Evolutionary conservation across 1,284 basidiomycete species (phyloP), one percentile per base, ranked within the genome.

Genomic region (Prillingera fragicola): DNA sequence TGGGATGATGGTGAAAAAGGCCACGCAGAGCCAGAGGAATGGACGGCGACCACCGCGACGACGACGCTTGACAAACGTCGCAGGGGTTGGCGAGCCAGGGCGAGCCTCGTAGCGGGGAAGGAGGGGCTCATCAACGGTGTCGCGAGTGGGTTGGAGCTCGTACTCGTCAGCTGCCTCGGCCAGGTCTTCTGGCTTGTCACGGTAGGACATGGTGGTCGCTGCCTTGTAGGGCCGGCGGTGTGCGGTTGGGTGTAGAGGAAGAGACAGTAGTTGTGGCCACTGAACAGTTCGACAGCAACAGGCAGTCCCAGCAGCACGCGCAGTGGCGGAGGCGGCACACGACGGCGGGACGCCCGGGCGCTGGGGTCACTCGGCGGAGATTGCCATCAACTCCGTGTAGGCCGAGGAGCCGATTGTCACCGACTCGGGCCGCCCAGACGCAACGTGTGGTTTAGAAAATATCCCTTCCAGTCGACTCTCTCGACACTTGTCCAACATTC

Each of bases 101-200:
- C 34, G 18, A 26, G 41, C 40, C 23, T 54, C 33, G 51, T 66
- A 67, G n/a, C 55, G 54, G 2, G 69, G 67, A 13, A 71, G 54
- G 1, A 71, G 54, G 5, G 69, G 69, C 28, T 65, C 63, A 9
- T 45, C 42, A 15, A 40, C 51, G 25, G 36, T 33, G 33, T 38
- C 38, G 23, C 23, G 23, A n/a, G 57, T 19, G 4, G 51, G 33
- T 28, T 56, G 45, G 9, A 68, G 61, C 52, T 68, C 63, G 33
- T 54, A 61, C 36, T 56, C 57, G 24, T 64, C 61, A 17, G 39
- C 45, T 18, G 35, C 53, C n/a, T n/a, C n/a, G 27, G 15, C 21
- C 8, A 46, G 4, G 24, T 52, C 43, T 13, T 48, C 50, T 22
- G 50, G 43, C 34, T 52, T 52, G 40, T 52, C 45, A 27, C 38